These are phyloP conservation scores for Lentinula raphanica DNA, from an alignment of 768 basidiomycete species.

Conservation along the genomic window DNA sequence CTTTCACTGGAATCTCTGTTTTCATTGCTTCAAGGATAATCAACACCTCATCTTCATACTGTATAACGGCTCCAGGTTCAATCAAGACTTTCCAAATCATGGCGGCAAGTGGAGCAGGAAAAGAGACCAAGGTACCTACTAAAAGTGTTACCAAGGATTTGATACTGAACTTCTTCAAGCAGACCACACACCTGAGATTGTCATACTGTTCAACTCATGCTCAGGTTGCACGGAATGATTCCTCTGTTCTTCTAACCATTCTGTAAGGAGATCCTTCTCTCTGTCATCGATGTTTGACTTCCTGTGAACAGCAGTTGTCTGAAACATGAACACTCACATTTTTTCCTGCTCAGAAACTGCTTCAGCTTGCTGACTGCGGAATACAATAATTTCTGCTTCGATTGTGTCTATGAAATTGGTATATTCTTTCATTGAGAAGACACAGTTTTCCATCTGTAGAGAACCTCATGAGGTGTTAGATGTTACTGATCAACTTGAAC, in stretches of 20 bases:
- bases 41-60: slow-evolving; percentile 36
- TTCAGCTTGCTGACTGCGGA: slow-evolving; percentile 33
- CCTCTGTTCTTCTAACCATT: not conserved
- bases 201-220: too few species aligned
- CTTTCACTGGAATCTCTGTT: slow-evolving; percentile 48
- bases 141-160: too few species aligned
- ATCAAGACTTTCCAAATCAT: slow-evolving; percentile 15
- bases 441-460: slow-evolving; percentile 41
- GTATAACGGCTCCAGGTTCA: slow-evolving; percentile 35
- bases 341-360: slow-evolving; percentile 34
- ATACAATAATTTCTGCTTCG: slow-evolving; percentile 33
- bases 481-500: too few species aligned
- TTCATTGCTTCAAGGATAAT: slow-evolving; percentile 64
- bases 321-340: slow-evolving; percentile 23
- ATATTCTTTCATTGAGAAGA: slow-evolving; percentile 52
- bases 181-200: not conserved
- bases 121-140: not conserved
- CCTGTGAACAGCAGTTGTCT: not conserved
- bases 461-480: not conserved
- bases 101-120: not conserved
- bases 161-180: too few species aligned
- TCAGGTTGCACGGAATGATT: not conserved
- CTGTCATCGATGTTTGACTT: not conserved
- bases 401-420: slow-evolving; percentile 35
- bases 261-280: not conserved